Percentiles rank a stretch among this genome's conserved stretches.
These are phyloP conservation scores for Thalassiosira mediterranea DNA, from an alignment of 352 stramenopile species.

Conservation along the genomic window DNA sequence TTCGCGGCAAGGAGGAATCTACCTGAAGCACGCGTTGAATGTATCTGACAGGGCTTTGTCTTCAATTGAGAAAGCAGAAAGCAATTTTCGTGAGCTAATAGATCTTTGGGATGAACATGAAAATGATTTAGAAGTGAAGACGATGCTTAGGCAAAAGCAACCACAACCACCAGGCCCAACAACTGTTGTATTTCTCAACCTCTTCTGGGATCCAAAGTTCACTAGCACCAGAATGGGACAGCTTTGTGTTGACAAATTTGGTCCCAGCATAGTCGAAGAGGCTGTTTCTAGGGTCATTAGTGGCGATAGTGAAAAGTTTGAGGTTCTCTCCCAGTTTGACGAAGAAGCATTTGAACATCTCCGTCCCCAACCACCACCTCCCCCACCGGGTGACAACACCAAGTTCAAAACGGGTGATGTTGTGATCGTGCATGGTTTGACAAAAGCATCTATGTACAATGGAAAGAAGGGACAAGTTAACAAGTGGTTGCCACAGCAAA, in stretches of 20 bases:
- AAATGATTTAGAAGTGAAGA: conserved; percentile 17
- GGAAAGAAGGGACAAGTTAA: conserved; percentile 19
- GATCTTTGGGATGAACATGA: conserved; percentile 13
- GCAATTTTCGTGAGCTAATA: conserved; percentile 16
- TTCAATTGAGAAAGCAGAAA: conserved; percentile 23
- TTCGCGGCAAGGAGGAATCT: no score
- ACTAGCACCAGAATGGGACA: neutral
- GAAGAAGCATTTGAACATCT: conserved; percentile 25
- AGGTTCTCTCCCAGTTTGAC: conserved; percentile 32
- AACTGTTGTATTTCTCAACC: conserved; percentile 25
- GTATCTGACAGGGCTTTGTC: conserved; percentile 23
- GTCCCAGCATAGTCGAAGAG: conserved; percentile 22
- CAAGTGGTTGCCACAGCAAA: conserved; percentile 2
- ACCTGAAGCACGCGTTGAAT: conserved; percentile 17
- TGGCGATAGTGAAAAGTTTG: conserved; percentile 9
- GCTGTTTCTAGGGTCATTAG: conserved; percentile 15
- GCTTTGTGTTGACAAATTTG: conserved; percentile 31
- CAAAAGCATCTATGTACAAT: conserved; percentile 1
- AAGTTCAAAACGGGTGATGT: conserved; percentile 20
- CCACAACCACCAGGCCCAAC: conserved; percentile 7
- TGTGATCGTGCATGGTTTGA: conserved; percentile 17
- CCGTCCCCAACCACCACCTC: no score
- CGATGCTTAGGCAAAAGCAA: conserved; percentile 25
- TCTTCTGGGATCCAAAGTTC: conserved; percentile 23
- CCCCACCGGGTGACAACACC: no score